These are phyloP conservation scores for Aegilops umbellulata DNA, from an alignment of 176 grass and related monocot genomes.

Conservation along the genomic window DNA sequence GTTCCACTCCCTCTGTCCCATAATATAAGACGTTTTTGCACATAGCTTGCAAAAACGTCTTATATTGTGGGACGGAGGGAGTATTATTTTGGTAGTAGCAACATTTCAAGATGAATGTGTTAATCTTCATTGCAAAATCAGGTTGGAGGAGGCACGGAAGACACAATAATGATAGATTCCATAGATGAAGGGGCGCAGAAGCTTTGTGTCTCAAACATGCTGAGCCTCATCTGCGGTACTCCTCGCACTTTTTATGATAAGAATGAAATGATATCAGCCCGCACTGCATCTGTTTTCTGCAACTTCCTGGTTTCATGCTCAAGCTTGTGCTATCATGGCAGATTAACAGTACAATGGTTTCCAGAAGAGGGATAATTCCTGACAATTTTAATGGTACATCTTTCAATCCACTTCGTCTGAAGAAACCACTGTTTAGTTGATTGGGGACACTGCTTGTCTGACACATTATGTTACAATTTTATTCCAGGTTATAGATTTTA, in stretches of 20 bases:
- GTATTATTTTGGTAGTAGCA: neutral
- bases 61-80: neutral
- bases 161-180: slow-evolving; percentile 34
- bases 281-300: neutral
- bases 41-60: too few species aligned
- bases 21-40: too few species aligned
- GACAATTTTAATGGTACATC: slow-evolving; percentile 26
- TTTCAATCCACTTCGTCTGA: neutral
- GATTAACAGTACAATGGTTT: slow-evolving; percentile 46
- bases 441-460: slow-evolving; percentile 8
- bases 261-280: slow-evolving; percentile 2
- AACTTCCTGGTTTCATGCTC: slow-evolving; percentile 7
- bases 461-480: neutral
- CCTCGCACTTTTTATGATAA: neutral
- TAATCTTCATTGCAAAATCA: slow-evolving; percentile 19
- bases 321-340: slow-evolving; percentile 39
- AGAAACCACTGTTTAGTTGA: neutral
- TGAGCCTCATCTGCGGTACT: neutral
- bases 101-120: neutral
- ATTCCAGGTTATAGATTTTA: slow-evolving; percentile 28
- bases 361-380: slow-evolving; percentile 46
- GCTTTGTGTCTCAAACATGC: neutral
- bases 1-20: neutral
- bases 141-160: slow-evolving; percentile 45
- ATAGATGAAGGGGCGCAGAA: slow-evolving; percentile 23